Evolutionary conservation across 495 filamentous ascomycete genomes (phyloP).

Genomic region (Podospora appendiculata): DNA sequence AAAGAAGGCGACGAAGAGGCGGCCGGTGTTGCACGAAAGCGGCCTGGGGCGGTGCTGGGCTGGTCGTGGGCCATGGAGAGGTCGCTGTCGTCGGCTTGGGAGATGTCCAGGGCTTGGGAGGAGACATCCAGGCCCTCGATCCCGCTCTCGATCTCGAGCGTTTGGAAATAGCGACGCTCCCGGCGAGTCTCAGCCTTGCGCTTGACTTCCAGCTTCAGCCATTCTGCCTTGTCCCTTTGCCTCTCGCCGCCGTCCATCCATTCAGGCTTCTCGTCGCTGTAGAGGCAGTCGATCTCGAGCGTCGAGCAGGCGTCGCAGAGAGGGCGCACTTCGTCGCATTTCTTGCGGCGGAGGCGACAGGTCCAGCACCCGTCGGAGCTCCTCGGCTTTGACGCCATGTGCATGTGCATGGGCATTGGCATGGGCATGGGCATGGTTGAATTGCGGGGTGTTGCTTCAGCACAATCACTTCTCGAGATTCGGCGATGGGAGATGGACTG

Average conservation of each 20-base stretch:
- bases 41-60: background rate
- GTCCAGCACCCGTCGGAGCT: conserved; percentile 48
- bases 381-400: conserved; percentile 18
- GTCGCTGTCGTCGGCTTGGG: conserved; percentile 8
- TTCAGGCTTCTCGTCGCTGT: conserved; percentile 39
- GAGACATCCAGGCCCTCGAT: conserved; percentile 29
- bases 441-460: background rate
- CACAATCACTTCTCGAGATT: no score
- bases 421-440: background rate
- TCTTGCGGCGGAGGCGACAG: conserved; percentile 49
- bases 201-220: conserved; percentile 44
- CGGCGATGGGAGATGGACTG: no score
- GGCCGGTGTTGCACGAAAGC: background rate
- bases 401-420: background rate
- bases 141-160: conserved; percentile 27
- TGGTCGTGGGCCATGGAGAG: background rate
- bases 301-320: conserved; percentile 36
- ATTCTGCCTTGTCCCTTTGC: conserved; percentile 42
- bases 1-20: background rate
- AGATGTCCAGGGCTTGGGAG: background rate
- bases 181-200: conserved; percentile 34
- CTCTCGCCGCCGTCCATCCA: conserved; percentile 47
- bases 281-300: conserved; percentile 43
- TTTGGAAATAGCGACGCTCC: conserved; percentile 22
- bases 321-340: conserved; percentile 44